Conservation (phyloP, 2,329 filamentous ascomycete genomes). For the Macroventuria anomochaeta region DNA sequence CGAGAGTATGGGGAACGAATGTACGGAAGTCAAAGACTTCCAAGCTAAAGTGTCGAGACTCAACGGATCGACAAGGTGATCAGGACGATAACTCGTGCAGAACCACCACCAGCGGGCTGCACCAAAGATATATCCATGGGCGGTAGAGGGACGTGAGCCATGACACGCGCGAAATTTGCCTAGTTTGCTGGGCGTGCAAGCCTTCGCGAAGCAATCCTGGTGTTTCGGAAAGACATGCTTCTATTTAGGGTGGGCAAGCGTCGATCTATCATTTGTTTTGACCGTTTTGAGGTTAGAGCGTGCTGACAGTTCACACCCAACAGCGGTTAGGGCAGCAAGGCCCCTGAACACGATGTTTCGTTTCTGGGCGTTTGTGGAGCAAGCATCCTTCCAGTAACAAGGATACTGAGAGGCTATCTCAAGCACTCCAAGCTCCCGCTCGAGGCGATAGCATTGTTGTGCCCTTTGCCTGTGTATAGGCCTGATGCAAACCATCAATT, state of each 20-base stretch:
- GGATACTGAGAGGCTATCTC: not conserved
- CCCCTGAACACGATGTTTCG: conserved; percentile 25
- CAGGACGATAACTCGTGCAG: conserved; percentile 33
- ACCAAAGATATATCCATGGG: conserved; percentile 31
- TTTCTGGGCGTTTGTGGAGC: conserved; percentile 28
- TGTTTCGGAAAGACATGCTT: conserved; percentile 16
- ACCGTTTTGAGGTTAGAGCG: conserved; percentile 12
- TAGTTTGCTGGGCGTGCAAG: conserved; percentile 38
- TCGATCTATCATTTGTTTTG: conserved; percentile 25
- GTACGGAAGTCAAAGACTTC: conserved; percentile 48
- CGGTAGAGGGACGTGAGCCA: conserved; percentile 24
- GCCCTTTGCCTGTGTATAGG: not conserved
- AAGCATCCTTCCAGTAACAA: conserved; percentile 11
- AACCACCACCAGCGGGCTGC: conserved; percentile 12
- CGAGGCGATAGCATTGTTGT: not conserved
- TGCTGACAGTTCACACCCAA: conserved; percentile 13
- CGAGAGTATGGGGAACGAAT: conserved; percentile 46
- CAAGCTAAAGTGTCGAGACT: conserved; percentile 29
- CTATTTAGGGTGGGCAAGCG: conserved; percentile 33
- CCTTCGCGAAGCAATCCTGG: conserved; percentile 26
- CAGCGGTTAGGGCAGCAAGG: conserved; percentile 20
- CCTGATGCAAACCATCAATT: not conserved
- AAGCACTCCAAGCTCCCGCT: conserved; percentile 4
- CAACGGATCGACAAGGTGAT: conserved; percentile 24
- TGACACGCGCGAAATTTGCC: conserved; percentile 33